phyloP scores from a whole-genome alignment of 345 rosid species.

The Litchi chinensis region DNA sequence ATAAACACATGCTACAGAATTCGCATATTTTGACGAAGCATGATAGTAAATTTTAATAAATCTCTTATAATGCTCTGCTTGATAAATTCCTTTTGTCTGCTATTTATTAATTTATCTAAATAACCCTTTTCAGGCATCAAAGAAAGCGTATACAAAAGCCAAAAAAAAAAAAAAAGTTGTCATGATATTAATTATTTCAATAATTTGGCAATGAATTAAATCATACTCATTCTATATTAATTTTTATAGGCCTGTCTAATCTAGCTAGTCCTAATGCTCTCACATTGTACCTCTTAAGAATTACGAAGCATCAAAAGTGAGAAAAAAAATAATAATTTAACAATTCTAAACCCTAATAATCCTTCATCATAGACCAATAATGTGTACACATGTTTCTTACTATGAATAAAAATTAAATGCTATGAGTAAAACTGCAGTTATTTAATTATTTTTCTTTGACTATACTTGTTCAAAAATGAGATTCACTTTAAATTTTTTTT shows the following conservation, averaged over 20 bases:
- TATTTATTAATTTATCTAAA: slow-evolving; percentile 4
- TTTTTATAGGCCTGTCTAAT: too few relatives aligned
- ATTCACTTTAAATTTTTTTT: slow-evolving; percentile 13
- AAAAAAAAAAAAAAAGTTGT: neutral
- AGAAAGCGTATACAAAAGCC: neutral
- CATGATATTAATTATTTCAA: neutral
- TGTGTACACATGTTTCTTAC: neutral
- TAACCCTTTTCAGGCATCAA: neutral
- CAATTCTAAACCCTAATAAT: too few relatives aligned
- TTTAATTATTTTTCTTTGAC: neutral
- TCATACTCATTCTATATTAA: neutral
- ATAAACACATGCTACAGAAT: neutral
- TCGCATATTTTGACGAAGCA: neutral
- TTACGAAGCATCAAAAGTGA: slow-evolving; percentile 25
- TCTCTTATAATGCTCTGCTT: too few relatives aligned
- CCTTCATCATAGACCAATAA: slow-evolving; percentile 9
- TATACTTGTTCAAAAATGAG: slow-evolving; percentile 15
- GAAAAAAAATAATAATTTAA: neutral
- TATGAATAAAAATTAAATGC: neutral
- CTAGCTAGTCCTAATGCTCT: too few relatives aligned
- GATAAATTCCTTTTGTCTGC: neutral
- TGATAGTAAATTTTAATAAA: too few relatives aligned
- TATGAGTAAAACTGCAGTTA: neutral
- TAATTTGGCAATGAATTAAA: slow-evolving; percentile 1
- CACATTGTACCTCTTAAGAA: slow-evolving; percentile 21